Base-by-base conservation (phyloP, 2,329 filamentous ascomycete genomes). In the Sarocladium oryzae region DNA sequence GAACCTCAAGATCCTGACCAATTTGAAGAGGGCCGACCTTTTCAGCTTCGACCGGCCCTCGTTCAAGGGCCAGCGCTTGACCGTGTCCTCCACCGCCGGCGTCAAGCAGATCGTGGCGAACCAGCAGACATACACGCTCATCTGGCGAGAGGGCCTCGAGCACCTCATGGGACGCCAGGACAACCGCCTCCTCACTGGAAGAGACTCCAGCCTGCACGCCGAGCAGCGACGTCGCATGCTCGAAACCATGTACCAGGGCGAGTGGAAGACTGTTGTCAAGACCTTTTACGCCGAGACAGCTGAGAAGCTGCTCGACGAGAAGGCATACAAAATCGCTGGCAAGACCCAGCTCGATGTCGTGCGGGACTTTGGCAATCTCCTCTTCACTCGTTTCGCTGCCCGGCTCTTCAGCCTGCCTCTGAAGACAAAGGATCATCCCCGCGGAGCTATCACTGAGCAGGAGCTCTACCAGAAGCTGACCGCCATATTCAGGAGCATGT, bases 41-140 rank as follows among this genome's bases (percentile, higher is more conserved):
- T 95, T 91, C 68, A 81, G 79, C 63, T 93, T 82, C 60, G 77
- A 81, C 4, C 76, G 78, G 2, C 88, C 88, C 0, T 61, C 66
- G 0, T 73, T 67, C 53, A 73, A 71, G 2, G 69, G 75, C 0
- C 70, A 74, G 1, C 70, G 73, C 1, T 69, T 85, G 21, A 73
- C 81, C 53, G 69, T 88, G 54, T 72, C 72, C 2, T 84, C 84
- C 1, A 83, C 84, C 61, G 72, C 73, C 13, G 82, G 76, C 0
- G 82, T 79, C 26, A 78, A 79, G 61, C 68, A 81, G 45, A 72
- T 91, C 23, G 70, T 89, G 13, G 73, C 79, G 11, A 77, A 84
- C 56, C 70, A 76, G 49, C 66, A 75, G 13, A 77, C 77, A 48
- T 92, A 85, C 75, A 79, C 76, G 6, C 74, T 84, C 1, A 76